Evolutionary conservation across 2,329 filamentous ascomycete genomes (phyloP).

Genomic region (Pestalotiopsis sp.): DNA sequence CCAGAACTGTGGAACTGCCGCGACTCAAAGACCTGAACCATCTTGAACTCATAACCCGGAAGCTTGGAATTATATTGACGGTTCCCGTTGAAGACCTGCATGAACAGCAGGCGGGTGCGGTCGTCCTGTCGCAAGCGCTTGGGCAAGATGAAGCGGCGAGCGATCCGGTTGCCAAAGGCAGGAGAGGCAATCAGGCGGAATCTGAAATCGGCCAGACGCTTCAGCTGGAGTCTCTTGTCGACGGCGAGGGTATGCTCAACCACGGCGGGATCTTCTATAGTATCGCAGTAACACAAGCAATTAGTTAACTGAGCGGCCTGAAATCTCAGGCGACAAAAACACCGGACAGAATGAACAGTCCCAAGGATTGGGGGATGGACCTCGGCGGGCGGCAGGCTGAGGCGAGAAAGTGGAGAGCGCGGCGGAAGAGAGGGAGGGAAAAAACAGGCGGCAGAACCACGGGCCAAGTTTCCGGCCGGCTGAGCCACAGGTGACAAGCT

Average conservation of each 20-base stretch:
- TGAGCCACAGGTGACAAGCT: neutral
- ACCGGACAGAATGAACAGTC: neutral
- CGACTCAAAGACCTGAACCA: slow-evolving; percentile 50
- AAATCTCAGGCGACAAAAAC: slow-evolving; percentile 2
- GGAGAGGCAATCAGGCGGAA: neutral
- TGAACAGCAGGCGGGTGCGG: slow-evolving; percentile 42
- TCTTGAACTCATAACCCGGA: slow-evolving; percentile 31
- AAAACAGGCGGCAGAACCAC: neutral
- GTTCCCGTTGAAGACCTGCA: slow-evolving; percentile 38
- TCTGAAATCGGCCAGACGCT: slow-evolving; percentile 3
- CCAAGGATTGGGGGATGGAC: neutral
- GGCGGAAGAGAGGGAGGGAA: neutral
- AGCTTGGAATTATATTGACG: slow-evolving; percentile 27
- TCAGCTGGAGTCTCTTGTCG: neutral
- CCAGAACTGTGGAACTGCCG: slow-evolving; percentile 49
- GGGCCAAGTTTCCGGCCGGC: neutral
- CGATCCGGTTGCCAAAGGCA: neutral
- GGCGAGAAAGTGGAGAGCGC: neutral
- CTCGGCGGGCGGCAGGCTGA: neutral
- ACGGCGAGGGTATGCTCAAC: slow-evolving; percentile 5
- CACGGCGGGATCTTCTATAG: slow-evolving; percentile 5
- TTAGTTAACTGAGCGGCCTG: slow-evolving; percentile 10
- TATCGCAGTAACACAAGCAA: slow-evolving; percentile 1
- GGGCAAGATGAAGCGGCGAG: slow-evolving; percentile 25
- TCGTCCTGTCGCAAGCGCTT: slow-evolving; percentile 27